Evolutionary conservation across 2,329 filamentous ascomycete genomes (phyloP).

Genomic region (Aureobasidium melanogenum): DNA sequence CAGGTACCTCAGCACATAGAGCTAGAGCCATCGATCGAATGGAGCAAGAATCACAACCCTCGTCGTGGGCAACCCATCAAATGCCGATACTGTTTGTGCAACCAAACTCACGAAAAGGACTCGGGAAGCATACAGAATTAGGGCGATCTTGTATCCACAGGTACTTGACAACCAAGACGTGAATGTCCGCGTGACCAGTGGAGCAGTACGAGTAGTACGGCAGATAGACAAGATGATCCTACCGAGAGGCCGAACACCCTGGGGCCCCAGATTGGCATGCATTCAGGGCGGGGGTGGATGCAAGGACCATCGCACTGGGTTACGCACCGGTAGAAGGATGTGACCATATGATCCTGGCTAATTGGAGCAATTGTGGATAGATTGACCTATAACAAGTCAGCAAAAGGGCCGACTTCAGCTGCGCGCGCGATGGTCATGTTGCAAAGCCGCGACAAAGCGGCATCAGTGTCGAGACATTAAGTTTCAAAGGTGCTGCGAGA

Average conservation of each 20-base stretch:
- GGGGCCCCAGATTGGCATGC: background rate
- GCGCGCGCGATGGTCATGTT: background rate
- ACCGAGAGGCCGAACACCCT: background rate
- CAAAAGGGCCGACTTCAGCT: background rate
- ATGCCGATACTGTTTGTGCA: background rate
- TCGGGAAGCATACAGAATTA: background rate
- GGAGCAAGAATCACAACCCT: background rate
- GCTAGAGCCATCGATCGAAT: background rate
- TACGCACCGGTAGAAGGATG: background rate
- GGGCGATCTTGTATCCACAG: background rate
- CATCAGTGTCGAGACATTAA: background rate
- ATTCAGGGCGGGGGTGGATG: background rate
- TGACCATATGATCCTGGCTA: background rate
- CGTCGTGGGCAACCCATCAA: background rate
- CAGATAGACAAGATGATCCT: background rate
- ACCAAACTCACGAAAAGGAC: background rate
- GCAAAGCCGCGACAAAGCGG: background rate
- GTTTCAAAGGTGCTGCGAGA: background rate
- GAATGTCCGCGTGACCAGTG: conserved; percentile 2
- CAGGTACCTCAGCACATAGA: background rate
- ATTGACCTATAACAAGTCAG: background rate
- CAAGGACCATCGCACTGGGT: background rate
- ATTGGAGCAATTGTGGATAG: background rate
- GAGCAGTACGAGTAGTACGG: background rate
- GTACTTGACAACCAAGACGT: background rate